A percentile compares a stretch with the other conserved stretches of the same genome.
These are phyloP conservation scores for Papiliotrema fonsecae DNA, from an alignment of 1,284 basidiomycete species.

Conservation along the genomic window DNA sequence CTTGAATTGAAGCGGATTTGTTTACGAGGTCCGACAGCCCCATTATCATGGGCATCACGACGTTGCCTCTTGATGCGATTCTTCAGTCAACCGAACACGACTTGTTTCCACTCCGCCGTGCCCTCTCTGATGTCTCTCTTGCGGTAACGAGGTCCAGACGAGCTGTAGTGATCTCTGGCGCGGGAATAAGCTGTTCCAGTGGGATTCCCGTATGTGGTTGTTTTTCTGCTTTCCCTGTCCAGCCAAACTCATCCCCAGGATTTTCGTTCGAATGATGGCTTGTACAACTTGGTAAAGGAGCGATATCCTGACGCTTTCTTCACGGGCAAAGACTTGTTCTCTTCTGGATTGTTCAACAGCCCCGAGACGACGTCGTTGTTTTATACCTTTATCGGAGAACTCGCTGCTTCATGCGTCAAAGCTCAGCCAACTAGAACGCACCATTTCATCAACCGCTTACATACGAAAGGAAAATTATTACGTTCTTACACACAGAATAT, in stretches of 20 bases:
- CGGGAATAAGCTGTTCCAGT: conserved; percentile 86
- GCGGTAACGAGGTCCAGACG: conserved; percentile 75
- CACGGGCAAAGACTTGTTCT: conserved; percentile 85
- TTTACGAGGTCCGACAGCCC: too few species aligned
- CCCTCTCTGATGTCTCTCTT: conserved; percentile 64
- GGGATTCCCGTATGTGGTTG: conserved; percentile 72
- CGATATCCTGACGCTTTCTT: conserved; percentile 75
- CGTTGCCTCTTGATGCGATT: conserved; percentile 30
- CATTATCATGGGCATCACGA: background rate
- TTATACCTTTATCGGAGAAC: conserved; percentile 87
- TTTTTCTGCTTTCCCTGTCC: background rate
- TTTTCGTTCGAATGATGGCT: conserved; percentile 80
- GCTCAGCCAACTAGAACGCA: conserved; percentile 84
- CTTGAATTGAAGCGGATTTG: too few species aligned
- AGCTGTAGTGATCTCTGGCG: conserved; percentile 81
- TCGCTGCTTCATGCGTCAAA: conserved; percentile 73
- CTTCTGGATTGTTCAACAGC: conserved; percentile 78
- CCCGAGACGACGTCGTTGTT: conserved; percentile 77
- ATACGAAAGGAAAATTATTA: conserved; percentile 75
- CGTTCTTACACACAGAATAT: conserved; percentile 95
- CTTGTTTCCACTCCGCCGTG: conserved; percentile 23
- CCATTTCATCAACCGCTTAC: conserved; percentile 77
- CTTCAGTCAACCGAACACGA: conserved; percentile 18
- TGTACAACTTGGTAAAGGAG: conserved; percentile 80
- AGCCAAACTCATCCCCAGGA: conserved; percentile 54